Percentiles rank a stretch among this genome's conserved stretches.
phyloP scores from a whole-genome alignment of 768 basidiomycete genomes.

The Butyriboletus loyo region DNA sequence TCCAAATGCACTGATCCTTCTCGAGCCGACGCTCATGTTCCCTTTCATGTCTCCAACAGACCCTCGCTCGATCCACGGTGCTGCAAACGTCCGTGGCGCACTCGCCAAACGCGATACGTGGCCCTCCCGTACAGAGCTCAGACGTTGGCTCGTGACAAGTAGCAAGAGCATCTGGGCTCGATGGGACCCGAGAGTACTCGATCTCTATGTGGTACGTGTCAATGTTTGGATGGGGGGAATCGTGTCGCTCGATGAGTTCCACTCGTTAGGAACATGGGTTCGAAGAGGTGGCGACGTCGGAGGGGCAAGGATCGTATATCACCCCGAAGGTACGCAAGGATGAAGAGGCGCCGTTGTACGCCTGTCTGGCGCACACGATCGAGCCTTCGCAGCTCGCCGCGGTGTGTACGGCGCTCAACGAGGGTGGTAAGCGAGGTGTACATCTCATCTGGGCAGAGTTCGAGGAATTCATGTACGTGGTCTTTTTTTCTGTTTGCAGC shows the following conservation, averaged over 20 bases:
- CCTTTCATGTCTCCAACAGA: conserved; percentile 26
- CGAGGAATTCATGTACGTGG: conserved; percentile 30
- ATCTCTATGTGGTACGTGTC: conserved; percentile 23
- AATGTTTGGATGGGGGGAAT: no score
- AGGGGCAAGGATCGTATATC: conserved; percentile 11
- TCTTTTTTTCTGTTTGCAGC: background rate
- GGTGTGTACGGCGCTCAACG: conserved; percentile 14
- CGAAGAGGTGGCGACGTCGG: conserved; percentile 15
- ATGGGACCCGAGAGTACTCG: conserved; percentile 25
- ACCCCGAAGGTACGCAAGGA: conserved; percentile 28
- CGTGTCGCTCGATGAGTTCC: background rate
- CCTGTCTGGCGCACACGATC: conserved; percentile 25
- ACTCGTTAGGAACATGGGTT: conserved; percentile 22
- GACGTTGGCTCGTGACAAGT: conserved; percentile 14
- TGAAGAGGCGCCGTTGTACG: conserved; percentile 28
- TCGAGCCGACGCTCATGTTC: conserved; percentile 34
- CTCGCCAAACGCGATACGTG: conserved; percentile 27
- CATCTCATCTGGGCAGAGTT: conserved; percentile 31
- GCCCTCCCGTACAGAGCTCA: conserved; percentile 20
- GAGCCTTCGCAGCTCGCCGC: conserved; percentile 21
- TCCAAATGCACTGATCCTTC: conserved; percentile 20
- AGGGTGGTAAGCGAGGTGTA: conserved; percentile 11
- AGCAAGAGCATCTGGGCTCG: conserved; percentile 19
- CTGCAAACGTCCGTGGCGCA: conserved; percentile 29
- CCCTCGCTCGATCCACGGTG: conserved; percentile 27